These are phyloP conservation scores for Clathrospora elynae DNA, from an alignment of 2,329 filamentous ascomycete genomes.

Conservation along the genomic window DNA sequence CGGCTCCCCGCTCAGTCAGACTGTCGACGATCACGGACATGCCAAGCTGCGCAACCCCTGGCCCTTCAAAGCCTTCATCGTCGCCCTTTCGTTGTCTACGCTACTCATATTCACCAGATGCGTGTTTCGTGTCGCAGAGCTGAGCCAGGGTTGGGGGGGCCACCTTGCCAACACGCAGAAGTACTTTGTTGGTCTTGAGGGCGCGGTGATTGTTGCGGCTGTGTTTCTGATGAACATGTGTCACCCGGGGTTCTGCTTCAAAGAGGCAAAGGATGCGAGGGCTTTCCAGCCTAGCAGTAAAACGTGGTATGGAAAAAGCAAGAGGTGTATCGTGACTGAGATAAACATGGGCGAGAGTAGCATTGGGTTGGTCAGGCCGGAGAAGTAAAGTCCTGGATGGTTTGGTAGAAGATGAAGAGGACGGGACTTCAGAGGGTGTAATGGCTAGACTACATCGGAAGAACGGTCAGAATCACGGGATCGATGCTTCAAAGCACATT, in stretches of 20 bases:
- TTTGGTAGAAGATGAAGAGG: not conserved
- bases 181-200: constrained; percentile 49
- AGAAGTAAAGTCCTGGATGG: not conserved
- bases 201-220: constrained; percentile 40
- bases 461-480: no score
- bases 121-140: constrained; percentile 69
- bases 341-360: constrained; percentile 9
- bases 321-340: not conserved
- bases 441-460: no score
- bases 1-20: constrained; percentile 23
- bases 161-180: constrained; percentile 57
- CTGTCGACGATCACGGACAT: constrained; percentile 34
- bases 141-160: constrained; percentile 67
- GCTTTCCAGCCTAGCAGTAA: constrained; percentile 11
- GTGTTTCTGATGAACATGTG: constrained; percentile 45
- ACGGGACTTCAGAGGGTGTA: no score
- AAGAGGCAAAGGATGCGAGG: constrained; percentile 31
- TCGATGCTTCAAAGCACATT: no score
- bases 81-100: constrained; percentile 63
- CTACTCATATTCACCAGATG: constrained; percentile 67
- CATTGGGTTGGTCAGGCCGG: constrained; percentile 9
- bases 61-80: constrained; percentile 61
- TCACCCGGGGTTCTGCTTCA: constrained; percentile 47
- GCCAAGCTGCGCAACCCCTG: constrained; percentile 38
- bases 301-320: not conserved